Conservation (phyloP, 2,329 filamentous ascomycete genomes). For the Fusarium brachygibbosum region DNA sequence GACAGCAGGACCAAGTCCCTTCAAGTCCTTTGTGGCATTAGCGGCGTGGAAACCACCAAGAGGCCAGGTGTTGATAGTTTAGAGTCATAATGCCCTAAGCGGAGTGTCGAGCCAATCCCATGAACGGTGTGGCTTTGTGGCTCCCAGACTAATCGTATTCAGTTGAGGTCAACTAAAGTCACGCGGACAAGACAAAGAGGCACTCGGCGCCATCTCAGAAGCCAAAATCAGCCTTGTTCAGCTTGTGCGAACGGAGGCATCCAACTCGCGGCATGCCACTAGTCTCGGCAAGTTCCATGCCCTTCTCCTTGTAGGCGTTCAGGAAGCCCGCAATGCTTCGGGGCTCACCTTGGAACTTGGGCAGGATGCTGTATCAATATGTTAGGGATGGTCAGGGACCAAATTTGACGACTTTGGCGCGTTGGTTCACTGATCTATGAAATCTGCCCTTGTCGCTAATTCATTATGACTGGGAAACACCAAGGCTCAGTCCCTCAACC, state of each 20-base stretch:
- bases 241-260: not conserved
- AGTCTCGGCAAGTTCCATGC: not conserved
- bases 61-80: not conserved
- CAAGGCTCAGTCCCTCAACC: no score
- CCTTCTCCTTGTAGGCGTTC: not conserved
- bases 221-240: not conserved
- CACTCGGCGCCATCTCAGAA: not conserved
- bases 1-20: not conserved
- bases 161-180: not conserved
- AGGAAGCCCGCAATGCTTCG: not conserved
- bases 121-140: not conserved
- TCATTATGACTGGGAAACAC: no score
- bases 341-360: not conserved
- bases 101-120: not conserved
- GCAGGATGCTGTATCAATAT: no score
- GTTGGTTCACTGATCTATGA: no score
- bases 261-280: not conserved
- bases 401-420: no score
- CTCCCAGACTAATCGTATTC: not conserved
- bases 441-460: no score
- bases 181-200: not conserved
- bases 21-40: not conserved
- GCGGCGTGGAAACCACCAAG: not conserved
- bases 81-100: not conserved
- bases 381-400: no score